Conservation (phyloP, 1,284 basidiomycete genomes). For the Rhodotorula glutinis region DNA sequence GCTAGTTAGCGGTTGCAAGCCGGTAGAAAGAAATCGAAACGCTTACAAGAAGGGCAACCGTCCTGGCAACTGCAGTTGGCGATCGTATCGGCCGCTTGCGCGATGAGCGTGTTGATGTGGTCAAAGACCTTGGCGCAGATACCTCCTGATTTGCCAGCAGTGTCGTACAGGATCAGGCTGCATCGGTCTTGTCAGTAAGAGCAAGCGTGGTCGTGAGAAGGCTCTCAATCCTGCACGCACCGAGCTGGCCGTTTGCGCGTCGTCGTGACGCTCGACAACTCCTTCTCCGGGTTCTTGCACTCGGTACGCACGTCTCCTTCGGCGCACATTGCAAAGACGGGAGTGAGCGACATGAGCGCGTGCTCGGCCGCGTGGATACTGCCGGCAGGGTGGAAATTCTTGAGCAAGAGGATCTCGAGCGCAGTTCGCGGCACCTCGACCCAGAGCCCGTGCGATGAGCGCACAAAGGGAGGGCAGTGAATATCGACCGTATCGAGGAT, state of each 20-base stretch:
- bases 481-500: conserved; percentile 78
- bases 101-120: conserved; percentile 64
- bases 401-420: conserved; percentile 56
- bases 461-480: conserved; percentile 73
- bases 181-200: neutral
- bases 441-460: conserved; percentile 77
- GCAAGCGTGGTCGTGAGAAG: too few relatives aligned
- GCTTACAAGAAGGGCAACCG: conserved; percentile 71
- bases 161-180: conserved; percentile 80
- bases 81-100: conserved; percentile 63
- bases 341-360: conserved; percentile 66
- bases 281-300: conserved; percentile 73
- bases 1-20: too few relatives aligned
- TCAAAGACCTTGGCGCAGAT: conserved; percentile 78
- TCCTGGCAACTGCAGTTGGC: conserved; percentile 65
- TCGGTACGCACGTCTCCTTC: conserved; percentile 72
- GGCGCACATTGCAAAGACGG: conserved; percentile 63
- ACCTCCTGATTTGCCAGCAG: conserved; percentile 66
- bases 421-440: conserved; percentile 68
- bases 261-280: conserved; percentile 62
- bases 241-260: conserved; percentile 71
- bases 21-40: conserved; percentile 12
- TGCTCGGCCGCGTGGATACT: conserved; percentile 83
- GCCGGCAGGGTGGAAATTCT: conserved; percentile 64
- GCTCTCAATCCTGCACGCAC: conserved; percentile 48